phyloP scores from a whole-genome alignment of 352 stramenopile species.

The Plasmopara muralis region DNA sequence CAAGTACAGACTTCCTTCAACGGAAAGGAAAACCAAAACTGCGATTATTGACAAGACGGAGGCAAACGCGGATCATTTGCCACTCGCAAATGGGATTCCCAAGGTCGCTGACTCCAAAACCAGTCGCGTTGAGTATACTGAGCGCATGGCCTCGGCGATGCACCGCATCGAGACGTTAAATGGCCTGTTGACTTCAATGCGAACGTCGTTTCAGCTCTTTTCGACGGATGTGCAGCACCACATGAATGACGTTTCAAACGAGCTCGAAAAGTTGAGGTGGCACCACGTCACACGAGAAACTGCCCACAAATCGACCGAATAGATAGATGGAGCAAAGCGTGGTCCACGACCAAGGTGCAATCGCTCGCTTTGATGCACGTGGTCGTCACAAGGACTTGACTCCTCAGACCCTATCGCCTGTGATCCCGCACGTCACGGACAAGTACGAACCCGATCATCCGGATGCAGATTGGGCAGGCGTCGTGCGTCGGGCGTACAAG shows the following conservation, averaged over 20 bases:
- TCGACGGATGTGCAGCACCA: constrained; percentile 44
- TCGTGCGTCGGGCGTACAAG: constrained; percentile 58
- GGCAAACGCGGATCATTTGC: no score
- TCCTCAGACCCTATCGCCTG: constrained; percentile 15
- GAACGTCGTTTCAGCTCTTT: constrained; percentile 52
- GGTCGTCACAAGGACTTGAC: constrained; percentile 3
- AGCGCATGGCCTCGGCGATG: constrained; percentile 28
- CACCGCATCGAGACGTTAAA: constrained; percentile 34
- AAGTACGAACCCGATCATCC: constrained; percentile 71
- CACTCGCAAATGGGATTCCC: neutral
- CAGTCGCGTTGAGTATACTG: constrained; percentile 27
- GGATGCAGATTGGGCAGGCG: constrained; percentile 68
- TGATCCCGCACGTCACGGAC: constrained; percentile 47
- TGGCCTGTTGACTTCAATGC: constrained; percentile 37
- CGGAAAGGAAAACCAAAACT: constrained; percentile 18
- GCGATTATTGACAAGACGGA: neutral
- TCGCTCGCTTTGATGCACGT: constrained; percentile 23
- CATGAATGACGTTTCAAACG: constrained; percentile 40
- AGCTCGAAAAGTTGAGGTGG: constrained; percentile 34
- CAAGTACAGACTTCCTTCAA: constrained; percentile 35
- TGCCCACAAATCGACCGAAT: constrained; percentile 4
- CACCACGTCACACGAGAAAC: constrained; percentile 26
- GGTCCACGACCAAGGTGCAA: constrained; percentile 33
- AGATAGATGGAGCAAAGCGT: constrained; percentile 38
- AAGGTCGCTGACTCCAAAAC: constrained; percentile 15